Evolutionary conservation across 1,139 yeast species (phyloP), one percentile per base, ranked within the genome.

Genomic region (Tardiomyces blankii): DNA sequence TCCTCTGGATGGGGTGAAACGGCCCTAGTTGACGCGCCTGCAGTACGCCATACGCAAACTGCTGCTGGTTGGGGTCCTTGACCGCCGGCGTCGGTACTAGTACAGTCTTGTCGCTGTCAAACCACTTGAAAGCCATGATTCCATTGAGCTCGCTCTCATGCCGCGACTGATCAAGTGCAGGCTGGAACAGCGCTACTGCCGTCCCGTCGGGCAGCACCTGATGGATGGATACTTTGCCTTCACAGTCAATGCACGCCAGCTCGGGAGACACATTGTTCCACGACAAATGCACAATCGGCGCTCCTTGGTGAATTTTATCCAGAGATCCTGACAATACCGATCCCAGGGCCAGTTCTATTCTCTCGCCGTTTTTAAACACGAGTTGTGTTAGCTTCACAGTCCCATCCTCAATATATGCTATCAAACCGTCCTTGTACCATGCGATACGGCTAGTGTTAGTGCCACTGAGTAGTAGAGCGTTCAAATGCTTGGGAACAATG

Each of bases 401-500:
- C 44, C 47, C 61, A 44, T 59, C 64, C 32, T 48, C 68, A 18
- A 76, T 66, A 54, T 77, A 82, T 1, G 89, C 91, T 21, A 84
- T 72, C 55, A 81, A 77, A 16, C 93, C 93, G 56, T 78, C 80
- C 51, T 76, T 72, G 18, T 88, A 81, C 94, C 93, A 84, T 18
- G 87, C 74, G 30, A 82, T 70, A 42, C 35, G 35, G 16, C 35
- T 30, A 14, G 5, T 13, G 35, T 30, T 14, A 30, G 35, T 30
- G 5, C 58, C n/a, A n/a, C n/a, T n/a, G n/a, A n/a, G n/a, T n/a
- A n/a, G n/a, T 62, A 43, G n/a, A n/a, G n/a, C n/a, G n/a, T n/a
- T n/a, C n/a, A n/a, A n/a, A n/a, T n/a, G n/a, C n/a, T n/a, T n/a
- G n/a, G n/a, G n/a, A n/a, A n/a, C n/a, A n/a, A 7, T 7, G 25